These are phyloP conservation scores for Bacidia gigantensis DNA, from an alignment of 495 filamentous ascomycete genomes.

Conservation along the genomic window DNA sequence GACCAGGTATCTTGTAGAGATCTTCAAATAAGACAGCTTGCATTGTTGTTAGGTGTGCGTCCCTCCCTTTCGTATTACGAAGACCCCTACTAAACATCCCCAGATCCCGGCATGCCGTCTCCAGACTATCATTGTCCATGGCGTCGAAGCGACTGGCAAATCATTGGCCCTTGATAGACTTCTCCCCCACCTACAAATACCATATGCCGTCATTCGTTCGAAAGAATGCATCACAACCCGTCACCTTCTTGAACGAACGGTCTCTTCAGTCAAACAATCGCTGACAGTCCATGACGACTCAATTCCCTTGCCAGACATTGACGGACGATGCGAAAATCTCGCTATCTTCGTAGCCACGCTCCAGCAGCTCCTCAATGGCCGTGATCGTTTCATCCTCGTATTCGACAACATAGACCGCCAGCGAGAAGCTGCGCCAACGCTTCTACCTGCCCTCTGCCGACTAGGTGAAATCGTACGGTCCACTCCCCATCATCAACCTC, in stretches of 20 bases:
- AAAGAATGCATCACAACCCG: slow-evolving; percentile 80
- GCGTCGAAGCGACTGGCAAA: slow-evolving; percentile 89
- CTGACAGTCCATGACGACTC: slow-evolving; percentile 30
- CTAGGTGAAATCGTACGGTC: slow-evolving; percentile 59
- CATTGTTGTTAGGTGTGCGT: slow-evolving; percentile 2
- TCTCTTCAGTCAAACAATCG: slow-evolving; percentile 39
- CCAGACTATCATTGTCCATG: slow-evolving; percentile 60
- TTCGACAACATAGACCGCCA: slow-evolving; percentile 87
- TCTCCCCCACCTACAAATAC: slow-evolving; percentile 39
- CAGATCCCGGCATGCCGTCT: slow-evolving; percentile 15
- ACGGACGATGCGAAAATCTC: slow-evolving; percentile 60
- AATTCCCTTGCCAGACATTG: slow-evolving; percentile 29
- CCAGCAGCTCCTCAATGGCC: slow-evolving; percentile 27
- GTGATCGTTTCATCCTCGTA: slow-evolving; percentile 61
- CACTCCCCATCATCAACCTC: neutral
- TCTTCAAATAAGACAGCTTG: neutral
- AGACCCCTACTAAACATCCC: neutral
- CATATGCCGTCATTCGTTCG: slow-evolving; percentile 61
- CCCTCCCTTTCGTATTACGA: too few species aligned
- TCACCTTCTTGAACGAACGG: slow-evolving; percentile 64
- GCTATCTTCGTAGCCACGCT: slow-evolving; percentile 60
- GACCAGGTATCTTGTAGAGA: slow-evolving; percentile 1
- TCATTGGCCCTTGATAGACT: slow-evolving; percentile 51
- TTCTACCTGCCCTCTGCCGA: slow-evolving; percentile 70
- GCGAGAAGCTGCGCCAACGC: slow-evolving; percentile 61